Evolutionary conservation across 179 eudicot genomes (phyloP), one percentile per base, ranked within the genome.

Genomic region (Beta corolliflora): DNA sequence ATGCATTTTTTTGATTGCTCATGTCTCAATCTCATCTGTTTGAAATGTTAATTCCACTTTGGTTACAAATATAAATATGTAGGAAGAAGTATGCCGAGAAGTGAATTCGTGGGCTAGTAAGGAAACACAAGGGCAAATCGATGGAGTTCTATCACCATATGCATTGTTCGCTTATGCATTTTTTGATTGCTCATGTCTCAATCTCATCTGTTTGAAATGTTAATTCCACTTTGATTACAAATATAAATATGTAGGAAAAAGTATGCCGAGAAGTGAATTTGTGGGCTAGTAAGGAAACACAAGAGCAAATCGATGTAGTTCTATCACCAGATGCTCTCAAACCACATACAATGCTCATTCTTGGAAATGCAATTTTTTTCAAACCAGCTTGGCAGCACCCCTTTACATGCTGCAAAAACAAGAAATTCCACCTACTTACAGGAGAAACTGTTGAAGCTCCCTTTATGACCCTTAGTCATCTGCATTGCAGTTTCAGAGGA

Each of bases 351-450:
- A 58, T 81, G 44, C 85, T 83, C 55, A 54, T 79, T 53, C 77
- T 79, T n/a, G 82, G 55, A 73, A 83, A 75, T 79, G 82, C 85
- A 7, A 77, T 83, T 31, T 75, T 53, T 61, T 78, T 83, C 48
- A 79, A 82, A 75, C 80, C 80, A 44, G 64, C 61, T 50, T 75
- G 82, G 85, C 29, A 65, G 13, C 1, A 5, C 7, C 69, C 19
- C 0, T 75, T 79, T 50, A 19, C 7, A 0, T 7, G 13, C 11
- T 48, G 75, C 58, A 18, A n/a, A 7, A 67, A 75, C 45, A 36
- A 1, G 73, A 5, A 2, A 15, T 79, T 79, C 53, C 71, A 60
- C 73, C 85, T 83, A n/a, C 80, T 79, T 23, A 12, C 10, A 19
- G 77, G 80, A 9, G 8, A 4, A 56, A 81, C 79, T 16, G 31